Evolutionary conservation across 805 yeast species (phyloP).

Genomic region (Yarrowia sp.): DNA sequence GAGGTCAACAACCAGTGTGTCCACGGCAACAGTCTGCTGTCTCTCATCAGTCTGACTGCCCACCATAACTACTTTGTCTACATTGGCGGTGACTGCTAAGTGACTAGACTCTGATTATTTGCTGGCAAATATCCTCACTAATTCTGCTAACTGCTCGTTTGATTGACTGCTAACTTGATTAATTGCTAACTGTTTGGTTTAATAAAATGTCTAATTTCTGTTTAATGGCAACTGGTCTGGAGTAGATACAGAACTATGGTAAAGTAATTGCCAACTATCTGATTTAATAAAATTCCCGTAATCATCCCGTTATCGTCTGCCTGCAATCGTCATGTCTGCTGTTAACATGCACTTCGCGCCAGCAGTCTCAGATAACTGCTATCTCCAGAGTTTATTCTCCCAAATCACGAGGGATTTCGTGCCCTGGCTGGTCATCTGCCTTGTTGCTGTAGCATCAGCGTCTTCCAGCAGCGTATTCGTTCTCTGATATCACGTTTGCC

Average conservation of each 20-base stretch:
- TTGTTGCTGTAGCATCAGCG: no score
- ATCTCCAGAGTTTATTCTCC: not conserved
- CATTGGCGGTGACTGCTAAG: conserved; percentile 1
- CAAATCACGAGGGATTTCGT: not conserved
- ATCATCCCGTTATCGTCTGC: not conserved
- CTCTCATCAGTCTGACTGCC: not conserved
- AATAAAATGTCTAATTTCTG: no score
- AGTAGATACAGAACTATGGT: no score
- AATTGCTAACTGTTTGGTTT: no score
- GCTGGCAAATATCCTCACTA: not conserved
- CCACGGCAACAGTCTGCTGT: conserved; percentile 6
- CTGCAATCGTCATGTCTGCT: not conserved
- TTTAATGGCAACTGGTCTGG: no score
- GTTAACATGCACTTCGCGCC: not conserved
- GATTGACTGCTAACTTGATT: no score
- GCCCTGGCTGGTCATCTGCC: not conserved
- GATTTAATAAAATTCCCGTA: not conserved
- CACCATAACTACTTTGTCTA: not conserved
- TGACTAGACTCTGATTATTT: no score
- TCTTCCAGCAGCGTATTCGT: no score
- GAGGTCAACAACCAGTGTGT: conserved; percentile 27
- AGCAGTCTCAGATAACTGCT: conserved; percentile 4
- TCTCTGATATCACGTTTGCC: no score
- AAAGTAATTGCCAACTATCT: no score
- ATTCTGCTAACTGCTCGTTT: no score